Evolutionary conservation across 495 filamentous ascomycete species (phyloP).

Genomic region (Penicillium pancosmium): DNA sequence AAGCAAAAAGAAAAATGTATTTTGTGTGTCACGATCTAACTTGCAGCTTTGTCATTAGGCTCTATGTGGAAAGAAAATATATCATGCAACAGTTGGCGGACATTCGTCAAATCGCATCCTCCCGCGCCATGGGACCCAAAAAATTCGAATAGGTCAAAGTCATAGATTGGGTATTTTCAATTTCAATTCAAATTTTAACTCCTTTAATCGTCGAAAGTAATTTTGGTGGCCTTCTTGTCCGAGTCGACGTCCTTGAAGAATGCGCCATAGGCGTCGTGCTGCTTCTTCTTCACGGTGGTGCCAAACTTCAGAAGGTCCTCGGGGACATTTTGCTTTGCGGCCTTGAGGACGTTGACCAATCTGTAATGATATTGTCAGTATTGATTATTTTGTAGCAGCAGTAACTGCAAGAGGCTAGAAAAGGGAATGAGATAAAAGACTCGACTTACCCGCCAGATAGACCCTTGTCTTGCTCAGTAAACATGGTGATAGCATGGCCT

Average conservation of each 20-base stretch:
- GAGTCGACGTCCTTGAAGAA: slow-evolving; percentile 84
- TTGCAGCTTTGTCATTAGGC: slow-evolving; percentile 39
- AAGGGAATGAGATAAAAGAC: not conserved
- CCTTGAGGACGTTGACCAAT: slow-evolving; percentile 89
- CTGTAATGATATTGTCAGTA: slow-evolving; percentile 34
- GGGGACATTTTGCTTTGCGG: slow-evolving; percentile 84
- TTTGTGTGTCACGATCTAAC: not conserved
- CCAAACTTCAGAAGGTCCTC: slow-evolving; percentile 90
- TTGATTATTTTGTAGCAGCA: not conserved
- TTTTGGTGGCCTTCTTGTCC: slow-evolving; percentile 85
- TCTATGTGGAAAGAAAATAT: slow-evolving; percentile 62
- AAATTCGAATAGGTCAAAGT: slow-evolving; percentile 23
- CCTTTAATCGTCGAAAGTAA: slow-evolving; percentile 77
- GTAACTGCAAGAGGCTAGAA: slow-evolving; percentile 21
- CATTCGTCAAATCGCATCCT: slow-evolving; percentile 32
- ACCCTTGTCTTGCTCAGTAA: slow-evolving; percentile 91
- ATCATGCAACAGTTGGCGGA: slow-evolving; percentile 51
- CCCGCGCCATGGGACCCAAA: slow-evolving; percentile 23
- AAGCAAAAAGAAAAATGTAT: not conserved
- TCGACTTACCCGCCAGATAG: slow-evolving; percentile 77
- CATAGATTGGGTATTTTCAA: too few relatives aligned
- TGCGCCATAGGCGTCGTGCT: slow-evolving; percentile 86
- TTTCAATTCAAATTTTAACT: not conserved
- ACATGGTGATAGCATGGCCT: slow-evolving; percentile 86
- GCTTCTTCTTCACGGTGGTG: slow-evolving; percentile 98